A percentile compares a stretch with the other conserved stretches of the same genome.
These are phyloP conservation scores for Datura wrightii DNA, from an alignment of 257 asterid species.

Conservation along the genomic window DNA sequence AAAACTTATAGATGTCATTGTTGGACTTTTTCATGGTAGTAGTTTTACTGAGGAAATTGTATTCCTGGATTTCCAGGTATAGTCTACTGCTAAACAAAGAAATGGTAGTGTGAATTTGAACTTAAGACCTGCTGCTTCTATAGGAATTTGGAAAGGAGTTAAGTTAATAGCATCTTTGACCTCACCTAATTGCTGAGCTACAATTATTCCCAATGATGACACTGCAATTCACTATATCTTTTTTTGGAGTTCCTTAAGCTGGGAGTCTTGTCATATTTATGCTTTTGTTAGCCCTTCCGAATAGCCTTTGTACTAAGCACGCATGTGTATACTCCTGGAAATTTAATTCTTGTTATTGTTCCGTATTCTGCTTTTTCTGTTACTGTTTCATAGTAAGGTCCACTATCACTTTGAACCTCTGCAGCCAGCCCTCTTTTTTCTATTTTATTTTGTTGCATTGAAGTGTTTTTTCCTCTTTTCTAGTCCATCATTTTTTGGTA, in stretches of 20 bases:
- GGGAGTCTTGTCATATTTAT: neutral
- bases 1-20: slow-evolving; percentile 35
- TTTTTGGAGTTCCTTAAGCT: neutral
- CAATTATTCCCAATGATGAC: neutral
- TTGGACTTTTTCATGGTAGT: slow-evolving; percentile 29
- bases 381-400: neutral
- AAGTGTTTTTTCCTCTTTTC: neutral
- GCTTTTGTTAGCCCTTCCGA: neutral
- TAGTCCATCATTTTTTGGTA: neutral
- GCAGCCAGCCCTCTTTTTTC: neutral
- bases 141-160: neutral
- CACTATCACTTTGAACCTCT: neutral
- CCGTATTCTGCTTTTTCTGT: neutral
- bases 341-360: neutral
- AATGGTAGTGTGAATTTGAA: neutral
- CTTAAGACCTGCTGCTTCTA: neutral
- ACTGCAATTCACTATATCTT: neutral
- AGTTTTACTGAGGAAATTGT: slow-evolving; percentile 19
- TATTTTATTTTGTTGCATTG: neutral
- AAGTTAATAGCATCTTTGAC: neutral
- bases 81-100: neutral
- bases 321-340: neutral
- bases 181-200: neutral
- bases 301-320: neutral
- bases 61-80: slow-evolving; percentile 32